A percentile compares a stretch with the other conserved stretches of the same genome.
Conservation (phyloP, 2,329 filamentous ascomycete species). For the Fusarium domesticum region DNA sequence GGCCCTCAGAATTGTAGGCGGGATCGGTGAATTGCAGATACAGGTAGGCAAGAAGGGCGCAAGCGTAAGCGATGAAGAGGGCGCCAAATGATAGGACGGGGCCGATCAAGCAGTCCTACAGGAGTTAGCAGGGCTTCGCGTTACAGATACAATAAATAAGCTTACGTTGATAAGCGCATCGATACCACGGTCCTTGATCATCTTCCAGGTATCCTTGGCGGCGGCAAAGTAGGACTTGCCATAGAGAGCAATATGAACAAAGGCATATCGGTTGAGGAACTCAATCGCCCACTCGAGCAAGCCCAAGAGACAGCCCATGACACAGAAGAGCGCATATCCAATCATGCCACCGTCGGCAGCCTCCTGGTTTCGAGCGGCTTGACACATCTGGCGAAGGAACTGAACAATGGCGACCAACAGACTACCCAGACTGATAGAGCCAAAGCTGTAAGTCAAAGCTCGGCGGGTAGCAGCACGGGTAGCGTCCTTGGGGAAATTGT, state of each 20-base stretch:
- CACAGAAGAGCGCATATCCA: constrained; percentile 64
- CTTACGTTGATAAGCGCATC: constrained; percentile 76
- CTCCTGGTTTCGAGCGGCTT: constrained; percentile 64
- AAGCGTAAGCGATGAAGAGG: constrained; percentile 79
- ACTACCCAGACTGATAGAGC: constrained; percentile 83
- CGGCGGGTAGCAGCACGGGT: constrained; percentile 82
- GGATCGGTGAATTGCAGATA: constrained; percentile 82
- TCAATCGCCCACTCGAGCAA: constrained; percentile 81
- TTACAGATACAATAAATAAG: neutral
- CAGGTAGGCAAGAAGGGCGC: constrained; percentile 78
- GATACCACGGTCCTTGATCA: constrained; percentile 90
- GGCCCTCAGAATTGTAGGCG: constrained; percentile 65
- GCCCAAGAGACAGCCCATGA: constrained; percentile 72
- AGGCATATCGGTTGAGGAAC: constrained; percentile 90
- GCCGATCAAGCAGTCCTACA: constrained; percentile 70
- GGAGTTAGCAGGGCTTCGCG: constrained; percentile 17
- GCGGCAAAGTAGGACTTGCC: constrained; percentile 83
- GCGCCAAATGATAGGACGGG: constrained; percentile 74
- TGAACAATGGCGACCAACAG: constrained; percentile 85
- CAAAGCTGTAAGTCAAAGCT: constrained; percentile 86
- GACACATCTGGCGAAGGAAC: constrained; percentile 76
- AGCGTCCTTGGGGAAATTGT: constrained; percentile 69
- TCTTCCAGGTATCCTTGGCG: constrained; percentile 84
- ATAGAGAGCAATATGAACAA: constrained; percentile 89
- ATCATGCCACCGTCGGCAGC: constrained; percentile 68